Evolutionary conservation across 2,329 filamentous ascomycete genomes (phyloP), one percentile per base, ranked within the genome.

Genomic region (Nothophoma quercina): DNA sequence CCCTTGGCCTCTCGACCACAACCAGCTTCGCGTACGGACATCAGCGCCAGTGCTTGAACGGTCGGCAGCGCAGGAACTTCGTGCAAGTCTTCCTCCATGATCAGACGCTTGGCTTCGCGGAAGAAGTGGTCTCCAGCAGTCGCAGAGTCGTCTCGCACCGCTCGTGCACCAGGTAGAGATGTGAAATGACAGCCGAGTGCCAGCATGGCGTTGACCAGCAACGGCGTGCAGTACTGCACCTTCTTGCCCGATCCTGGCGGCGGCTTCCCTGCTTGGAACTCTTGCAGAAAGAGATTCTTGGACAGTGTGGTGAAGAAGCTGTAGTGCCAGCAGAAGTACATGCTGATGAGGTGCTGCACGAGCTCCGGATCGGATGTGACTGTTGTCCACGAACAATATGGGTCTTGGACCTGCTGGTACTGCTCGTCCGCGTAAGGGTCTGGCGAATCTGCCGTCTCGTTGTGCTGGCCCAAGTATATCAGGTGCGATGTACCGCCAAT

Each of bases 281-380:
- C 93, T 33, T 88, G 84, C 69, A 90, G 93, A 71, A 99, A 98
- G 25, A 96, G 78, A 29, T 83, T 86, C 71, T 91, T 96, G 10
- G 93, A 93, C 6, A 98, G 79, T 0, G 90, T 95, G 4, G 92
- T 93, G 73, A 98, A 99, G 76, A 95, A 98, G 15, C 92, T 88
- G 74, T 98, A 98, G 75, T 98, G 95, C 89, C 93, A 98, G 64
- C 88, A 91, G 77, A 98, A 98, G 76, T 99, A 99, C 90, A 98
- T 93, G 67, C 93, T 93, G 70, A 99, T 85, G 15, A 99, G 84
- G 73, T 97, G 93, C 13, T 87, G 84, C 63, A 97, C 86, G 36
- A 96, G 81, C 46, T 89, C 84, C 19, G 86, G 82, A 70, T 97
- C 91, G 42, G 86, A 81, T 1, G 91, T 96, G 36, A 96, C 91